A percentile compares a stretch with the other conserved stretches of the same genome.
Evolutionary conservation across 805 yeast genomes (phyloP).

Genomic region (Wickerhamomyces tratensis): DNA sequence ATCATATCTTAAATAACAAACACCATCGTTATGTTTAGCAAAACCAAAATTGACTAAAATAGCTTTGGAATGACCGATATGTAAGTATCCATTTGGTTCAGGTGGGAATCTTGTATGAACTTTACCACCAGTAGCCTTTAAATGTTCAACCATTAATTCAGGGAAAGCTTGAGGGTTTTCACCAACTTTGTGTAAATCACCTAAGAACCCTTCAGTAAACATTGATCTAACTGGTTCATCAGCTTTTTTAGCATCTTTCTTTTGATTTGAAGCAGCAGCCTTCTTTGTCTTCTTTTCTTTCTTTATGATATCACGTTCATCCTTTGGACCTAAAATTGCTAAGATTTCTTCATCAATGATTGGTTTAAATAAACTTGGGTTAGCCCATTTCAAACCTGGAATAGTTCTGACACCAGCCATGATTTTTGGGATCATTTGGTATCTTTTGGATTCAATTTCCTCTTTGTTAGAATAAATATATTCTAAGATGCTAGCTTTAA

Average conservation of each 20-base stretch:
- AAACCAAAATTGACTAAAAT: constrained; percentile 97
- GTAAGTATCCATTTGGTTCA: constrained; percentile 96
- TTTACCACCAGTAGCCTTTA: constrained; percentile 66
- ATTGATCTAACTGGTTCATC: constrained; percentile 44
- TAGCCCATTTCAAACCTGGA: constrained; percentile 84
- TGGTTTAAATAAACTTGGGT: constrained; percentile 80
- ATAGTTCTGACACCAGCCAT: constrained; percentile 69
- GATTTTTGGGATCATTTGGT: constrained; percentile 66
- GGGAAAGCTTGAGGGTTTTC: constrained; percentile 89
- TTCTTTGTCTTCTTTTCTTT: constrained; percentile 59
- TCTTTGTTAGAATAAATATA: constrained; percentile 52
- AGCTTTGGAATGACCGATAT: constrained; percentile 97
- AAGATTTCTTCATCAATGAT: constrained; percentile 71
- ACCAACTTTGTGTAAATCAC: constrained; percentile 91
- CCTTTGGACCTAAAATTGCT: constrained; percentile 82
- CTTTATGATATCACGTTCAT: constrained; percentile 80
- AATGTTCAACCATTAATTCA: constrained; percentile 73
- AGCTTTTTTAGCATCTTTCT: constrained; percentile 12
- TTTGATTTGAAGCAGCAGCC: constrained; percentile 17
- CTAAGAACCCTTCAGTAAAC: constrained; percentile 93
- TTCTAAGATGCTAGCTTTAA: constrained; percentile 42
- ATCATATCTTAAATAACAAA: constrained; percentile 88
- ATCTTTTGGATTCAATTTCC: constrained; percentile 63
- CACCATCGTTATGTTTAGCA: constrained; percentile 79
- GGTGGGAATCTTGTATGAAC: constrained; percentile 97